Percentiles rank a stretch among this genome's conserved stretches.
Conservation (phyloP, 2,329 filamentous ascomycete species). For the Monilinia fructicola region DNA sequence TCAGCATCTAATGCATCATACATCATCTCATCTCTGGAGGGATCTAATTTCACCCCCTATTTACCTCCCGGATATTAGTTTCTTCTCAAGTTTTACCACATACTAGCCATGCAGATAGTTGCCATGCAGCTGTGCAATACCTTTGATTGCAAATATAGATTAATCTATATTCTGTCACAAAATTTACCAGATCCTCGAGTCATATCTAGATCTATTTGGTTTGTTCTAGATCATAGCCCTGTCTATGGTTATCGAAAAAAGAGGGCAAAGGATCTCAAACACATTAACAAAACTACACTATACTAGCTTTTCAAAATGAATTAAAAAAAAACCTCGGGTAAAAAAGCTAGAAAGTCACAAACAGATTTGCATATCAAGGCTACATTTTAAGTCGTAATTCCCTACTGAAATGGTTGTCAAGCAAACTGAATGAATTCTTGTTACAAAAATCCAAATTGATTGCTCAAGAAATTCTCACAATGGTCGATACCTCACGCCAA, state of each 20-base stretch:
- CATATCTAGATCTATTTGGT: neutral
- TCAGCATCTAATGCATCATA: neutral
- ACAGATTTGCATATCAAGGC: neutral
- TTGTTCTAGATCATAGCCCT: neutral
- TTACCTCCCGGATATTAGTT: neutral
- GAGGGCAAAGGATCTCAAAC: neutral
- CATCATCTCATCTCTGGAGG: neutral
- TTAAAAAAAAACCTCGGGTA: neutral
- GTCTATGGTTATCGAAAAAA: neutral
- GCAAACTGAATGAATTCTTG: neutral
- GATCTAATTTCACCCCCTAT: neutral
- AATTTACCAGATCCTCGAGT: neutral
- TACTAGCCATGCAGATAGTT: neutral
- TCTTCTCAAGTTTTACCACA: neutral
- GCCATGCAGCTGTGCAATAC: neutral
- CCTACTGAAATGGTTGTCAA: neutral
- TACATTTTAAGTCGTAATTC: neutral
- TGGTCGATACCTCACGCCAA: constrained; percentile 9
- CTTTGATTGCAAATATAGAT: neutral
- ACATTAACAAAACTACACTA: neutral
- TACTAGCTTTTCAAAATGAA: neutral
- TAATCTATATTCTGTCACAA: neutral
- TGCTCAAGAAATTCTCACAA: neutral
- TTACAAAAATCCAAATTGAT: neutral
- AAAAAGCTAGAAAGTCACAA: neutral